Evolutionary conservation across 306 rosid species (phyloP).

Genomic region (Pachyrhizus erosus): DNA sequence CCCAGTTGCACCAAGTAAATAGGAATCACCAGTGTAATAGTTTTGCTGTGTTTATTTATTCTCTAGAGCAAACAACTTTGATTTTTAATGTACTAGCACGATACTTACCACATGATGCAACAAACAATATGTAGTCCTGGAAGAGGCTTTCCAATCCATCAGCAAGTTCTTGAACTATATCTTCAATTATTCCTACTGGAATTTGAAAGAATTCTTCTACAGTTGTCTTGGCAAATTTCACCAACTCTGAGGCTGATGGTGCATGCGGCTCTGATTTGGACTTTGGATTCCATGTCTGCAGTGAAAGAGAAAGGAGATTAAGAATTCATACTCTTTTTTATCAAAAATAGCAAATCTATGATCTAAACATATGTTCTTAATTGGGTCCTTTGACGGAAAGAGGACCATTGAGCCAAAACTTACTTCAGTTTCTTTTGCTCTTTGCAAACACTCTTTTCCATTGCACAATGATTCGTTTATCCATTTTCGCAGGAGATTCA

Average conservation of each 20-base stretch:
- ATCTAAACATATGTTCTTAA: neutral
- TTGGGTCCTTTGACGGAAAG: neutral
- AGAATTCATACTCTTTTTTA: neutral
- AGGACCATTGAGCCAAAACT: slow-evolving; percentile 21
- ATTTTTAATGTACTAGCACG: neutral
- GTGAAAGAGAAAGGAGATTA: slow-evolving; percentile 10
- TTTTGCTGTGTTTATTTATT: slow-evolving; percentile 4
- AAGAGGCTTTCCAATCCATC: slow-evolving; percentile 69
- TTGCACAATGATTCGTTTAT: slow-evolving; percentile 59
- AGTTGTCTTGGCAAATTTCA: slow-evolving; percentile 58
- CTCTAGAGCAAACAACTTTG: neutral
- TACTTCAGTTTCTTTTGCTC: slow-evolving; percentile 89
- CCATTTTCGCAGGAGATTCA: slow-evolving; percentile 77
- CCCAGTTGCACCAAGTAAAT: neutral
- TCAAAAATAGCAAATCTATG: neutral
- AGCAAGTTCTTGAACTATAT: slow-evolving; percentile 76
- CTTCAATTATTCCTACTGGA: slow-evolving; percentile 81
- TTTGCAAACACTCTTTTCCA: slow-evolving; percentile 58
- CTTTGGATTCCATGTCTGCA: slow-evolving; percentile 97
- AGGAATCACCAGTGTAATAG: neutral
- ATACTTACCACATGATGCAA: slow-evolving; percentile 80
- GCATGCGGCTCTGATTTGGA: slow-evolving; percentile 86
- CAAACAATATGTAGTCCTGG: slow-evolving; percentile 73
- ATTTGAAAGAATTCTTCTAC: slow-evolving; percentile 77
- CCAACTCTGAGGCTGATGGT: slow-evolving; percentile 73